Base-by-base conservation (phyloP, 2,329 filamentous ascomycete species). In the Mycogone perniciosa region DNA sequence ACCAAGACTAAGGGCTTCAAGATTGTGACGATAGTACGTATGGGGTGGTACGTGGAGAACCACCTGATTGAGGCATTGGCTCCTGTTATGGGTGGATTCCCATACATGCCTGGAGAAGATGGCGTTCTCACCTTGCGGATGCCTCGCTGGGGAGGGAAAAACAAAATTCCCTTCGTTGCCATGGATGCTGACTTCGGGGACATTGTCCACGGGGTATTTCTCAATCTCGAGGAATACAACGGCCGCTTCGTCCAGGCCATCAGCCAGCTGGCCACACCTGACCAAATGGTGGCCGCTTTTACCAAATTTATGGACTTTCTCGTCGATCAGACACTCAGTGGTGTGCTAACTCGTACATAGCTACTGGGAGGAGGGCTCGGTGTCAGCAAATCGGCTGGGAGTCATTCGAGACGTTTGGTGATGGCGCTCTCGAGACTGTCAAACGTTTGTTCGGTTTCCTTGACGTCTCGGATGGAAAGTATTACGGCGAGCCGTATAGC, bases 151-250 rank as follows among this genome's bases (percentile, higher is more conserved):
- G 72, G 71, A 3, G 71, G 71, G 1, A 63, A 54, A 57, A 61
- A n/a, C 2, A 52, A 62, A 44, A 59, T 72, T 0, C 71, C 69
- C 0, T 72, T 54, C 63, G 75, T 27, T 60, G 63, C 29, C n/a
- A 67, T 74, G 3, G 55, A 52, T 0, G 64, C 71, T 33, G 72
- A 76, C 56, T 75, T 65, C 50, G 73, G 72, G 4, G 73, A 75
- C 47, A 62, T 75, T 13, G 67, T 75, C 8, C 72, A 76, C 30
- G 72, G 71, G 3, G 60, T 73, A 4, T 68, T 75, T 13, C 61
- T 75, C 6, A 61, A 66, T 9, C 71, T 71, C 0, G 60, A 60
- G 41, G 62, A 62, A 37, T 71, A 67, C 59, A 65, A 66, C n/a
- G n/a, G n/a, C n/a, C n/a, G n/a, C n/a, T n/a, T n/a, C n/a, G n/a